A percentile compares a stretch with the other conserved stretches of the same genome.
Conservation (phyloP, 176 grass and related monocot species). For the Aegilops bicornis region DNA sequence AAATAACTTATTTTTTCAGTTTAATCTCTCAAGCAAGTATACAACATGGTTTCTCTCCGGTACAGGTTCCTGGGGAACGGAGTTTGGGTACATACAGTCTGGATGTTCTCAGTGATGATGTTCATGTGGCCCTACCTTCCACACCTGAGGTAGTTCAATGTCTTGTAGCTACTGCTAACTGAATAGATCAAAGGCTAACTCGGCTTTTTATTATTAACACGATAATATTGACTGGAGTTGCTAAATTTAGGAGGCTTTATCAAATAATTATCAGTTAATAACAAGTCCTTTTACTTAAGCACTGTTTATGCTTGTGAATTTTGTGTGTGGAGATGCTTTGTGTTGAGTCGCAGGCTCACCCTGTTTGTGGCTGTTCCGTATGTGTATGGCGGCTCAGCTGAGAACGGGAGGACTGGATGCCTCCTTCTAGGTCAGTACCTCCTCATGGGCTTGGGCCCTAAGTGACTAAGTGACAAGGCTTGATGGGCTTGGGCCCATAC, state of each 20-base stretch:
- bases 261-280: not conserved
- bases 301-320: not conserved
- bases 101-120: constrained; percentile 68
- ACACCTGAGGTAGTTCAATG: constrained; percentile 72
- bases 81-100: constrained; percentile 95
- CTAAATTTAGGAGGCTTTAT: not conserved
- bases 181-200: constrained; percentile 14
- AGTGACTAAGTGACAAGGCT: no score
- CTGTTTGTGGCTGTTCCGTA: no score
- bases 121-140: constrained; percentile 66
- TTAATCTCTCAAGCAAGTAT: constrained; percentile 24
- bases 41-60: constrained; percentile 20
- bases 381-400: no score
- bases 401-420: no score
- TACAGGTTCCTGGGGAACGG: constrained; percentile 88
- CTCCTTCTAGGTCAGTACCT: no score
- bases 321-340: constrained; percentile 21
- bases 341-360: no score
- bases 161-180: constrained; percentile 30
- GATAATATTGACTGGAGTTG: not conserved
- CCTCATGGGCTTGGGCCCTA: no score
- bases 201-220: not conserved
- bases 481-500: no score
- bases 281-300: not conserved
- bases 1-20: constrained; percentile 10